Evolutionary conservation across 164 flowering plant genomes (phyloP).

Genomic region (Echeveria elegans): DNA sequence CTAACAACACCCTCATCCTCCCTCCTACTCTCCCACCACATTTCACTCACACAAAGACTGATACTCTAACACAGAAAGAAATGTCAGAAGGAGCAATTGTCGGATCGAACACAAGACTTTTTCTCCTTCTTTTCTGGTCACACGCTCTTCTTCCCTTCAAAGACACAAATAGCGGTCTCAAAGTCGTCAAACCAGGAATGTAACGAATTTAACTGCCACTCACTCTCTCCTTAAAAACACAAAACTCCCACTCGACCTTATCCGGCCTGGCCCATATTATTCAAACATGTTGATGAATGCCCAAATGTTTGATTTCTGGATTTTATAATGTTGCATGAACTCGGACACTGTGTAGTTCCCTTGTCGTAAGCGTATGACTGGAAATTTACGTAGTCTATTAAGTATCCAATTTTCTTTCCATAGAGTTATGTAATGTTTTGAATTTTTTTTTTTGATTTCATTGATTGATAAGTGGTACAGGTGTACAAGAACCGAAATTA

Average conservation of each 20-base stretch:
- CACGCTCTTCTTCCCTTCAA: not conserved
- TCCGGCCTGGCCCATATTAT: not conserved
- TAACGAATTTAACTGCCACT: not conserved
- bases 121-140: not conserved
- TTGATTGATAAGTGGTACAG: no score
- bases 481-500: no score
- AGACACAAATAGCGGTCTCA: not conserved
- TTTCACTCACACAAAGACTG: not conserved
- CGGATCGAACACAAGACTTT: slow-evolving; percentile 2
- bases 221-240: not conserved
- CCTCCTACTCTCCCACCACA: not conserved
- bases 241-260: not conserved
- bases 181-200: not conserved
- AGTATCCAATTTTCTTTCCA: slow-evolving; percentile 18
- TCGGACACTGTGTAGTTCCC: slow-evolving; percentile 25
- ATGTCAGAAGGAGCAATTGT: not conserved
- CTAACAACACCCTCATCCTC: not conserved
- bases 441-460: no score
- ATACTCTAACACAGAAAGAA: not conserved
- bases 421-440: no score
- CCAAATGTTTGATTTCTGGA: slow-evolving; percentile 24
- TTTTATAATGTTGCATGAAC: slow-evolving; percentile 21
- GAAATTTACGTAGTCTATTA: slow-evolving; percentile 22
- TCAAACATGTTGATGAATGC: no score
- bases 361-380: slow-evolving; percentile 22